These are phyloP conservation scores for Corrigiola litoralis DNA, from an alignment of 179 eudicot genomes.

Conservation along the genomic window DNA sequence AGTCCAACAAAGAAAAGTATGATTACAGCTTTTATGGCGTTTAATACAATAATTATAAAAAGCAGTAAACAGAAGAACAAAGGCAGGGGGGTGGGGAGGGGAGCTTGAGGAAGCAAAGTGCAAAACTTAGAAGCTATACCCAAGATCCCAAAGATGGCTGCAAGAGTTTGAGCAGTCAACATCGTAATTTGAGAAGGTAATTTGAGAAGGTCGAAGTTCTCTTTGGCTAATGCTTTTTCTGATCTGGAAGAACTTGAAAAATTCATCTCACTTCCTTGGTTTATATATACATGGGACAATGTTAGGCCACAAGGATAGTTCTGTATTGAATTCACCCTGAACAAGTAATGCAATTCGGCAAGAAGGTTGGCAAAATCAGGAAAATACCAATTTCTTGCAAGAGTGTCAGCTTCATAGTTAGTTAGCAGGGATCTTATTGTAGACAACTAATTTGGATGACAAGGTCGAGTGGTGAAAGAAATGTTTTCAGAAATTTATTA, in stretches of 20 bases:
- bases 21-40: conserved; percentile 15
- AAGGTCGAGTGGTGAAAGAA: neutral
- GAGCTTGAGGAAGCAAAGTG: neutral
- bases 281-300: conserved; percentile 11
- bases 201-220: neutral
- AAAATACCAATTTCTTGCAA: conserved; percentile 8
- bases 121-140: conserved; percentile 18
- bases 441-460: conserved; percentile 2
- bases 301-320: conserved; percentile 12
- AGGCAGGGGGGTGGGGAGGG: neutral
- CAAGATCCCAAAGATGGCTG: conserved; percentile 24
- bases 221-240: neutral
- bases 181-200: conserved; percentile 8
- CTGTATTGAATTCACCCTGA: conserved; percentile 1
- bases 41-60: neutral
- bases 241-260: conserved; percentile 14
- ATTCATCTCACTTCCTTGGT: conserved; percentile 11
- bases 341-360: conserved; percentile 8
- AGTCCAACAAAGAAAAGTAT: neutral
- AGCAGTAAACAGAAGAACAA: neutral
- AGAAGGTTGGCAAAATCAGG: conserved; percentile 17
- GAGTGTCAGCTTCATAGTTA: neutral
- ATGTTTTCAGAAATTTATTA: conserved; percentile 1
- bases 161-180: conserved; percentile 16
- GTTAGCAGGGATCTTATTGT: neutral